Base-by-base conservation (phyloP, 1,284 basidiomycete species). In the Apiotrichum brassicae region DNA sequence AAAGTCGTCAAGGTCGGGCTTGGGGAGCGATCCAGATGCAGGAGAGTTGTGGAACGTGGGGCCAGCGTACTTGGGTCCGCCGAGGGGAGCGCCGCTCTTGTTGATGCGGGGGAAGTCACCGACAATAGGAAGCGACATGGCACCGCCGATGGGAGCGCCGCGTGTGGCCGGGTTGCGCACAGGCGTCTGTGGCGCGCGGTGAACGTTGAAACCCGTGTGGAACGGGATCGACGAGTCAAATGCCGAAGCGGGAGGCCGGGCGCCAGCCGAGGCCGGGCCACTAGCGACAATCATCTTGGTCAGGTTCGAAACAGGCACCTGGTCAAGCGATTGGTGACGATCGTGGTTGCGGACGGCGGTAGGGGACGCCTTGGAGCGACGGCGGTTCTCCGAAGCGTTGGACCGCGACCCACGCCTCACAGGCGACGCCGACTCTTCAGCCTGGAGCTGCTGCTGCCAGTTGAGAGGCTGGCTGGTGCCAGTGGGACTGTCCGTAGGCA, bases 1-100 rank as follows among this genome's bases (percentile, higher is more conserved):
- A 43, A 70, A 71, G 60, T 71, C 69, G 47, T 68, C 65, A 32
- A 70, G 54, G 41, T 71, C 67, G 32, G 71, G 71, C 54, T 68
- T 66, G 14, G 68, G 63, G 22, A 73, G 53, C 13, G 59, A 58
- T 26, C 53, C 57, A 5, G 63, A 66, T 35, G 64, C 62, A 38
- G 71, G 71, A 9, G 68, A 68, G 54, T 71, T 71, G 56, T 73
- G 71, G 55, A 71, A 71, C 5, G 65, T 69, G 37, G 68, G 67
- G 16, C 70, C 70, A 9, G 71, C 71, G 51, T 73, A 73, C 48
- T 66, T 66, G 34, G 48, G 26, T 19, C 54, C 58, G 22, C 49
- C 53, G 28, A 46, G 22, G 13, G 44, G 36, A n/a, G 18, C 28
- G 26, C 44, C 34, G 18, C 50, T 48, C 45, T 49, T 48, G 46